A percentile compares a stretch with the other conserved stretches of the same genome.
Conservation (phyloP, 768 basidiomycete genomes). For the Leccinellum rugosiceps region DNA sequence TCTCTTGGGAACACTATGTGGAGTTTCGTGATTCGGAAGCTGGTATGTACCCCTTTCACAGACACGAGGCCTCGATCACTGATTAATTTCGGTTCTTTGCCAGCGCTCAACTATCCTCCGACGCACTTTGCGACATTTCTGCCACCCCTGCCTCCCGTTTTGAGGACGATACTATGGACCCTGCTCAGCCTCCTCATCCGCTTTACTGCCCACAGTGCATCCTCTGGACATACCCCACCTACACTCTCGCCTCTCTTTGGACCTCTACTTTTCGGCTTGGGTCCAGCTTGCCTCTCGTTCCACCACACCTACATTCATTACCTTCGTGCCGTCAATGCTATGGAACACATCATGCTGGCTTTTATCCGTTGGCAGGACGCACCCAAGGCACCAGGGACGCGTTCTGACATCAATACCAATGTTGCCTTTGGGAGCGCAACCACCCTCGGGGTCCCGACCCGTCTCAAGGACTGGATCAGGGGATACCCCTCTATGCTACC, state of each 20-base stretch:
- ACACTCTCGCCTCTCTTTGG: constrained; percentile 88
- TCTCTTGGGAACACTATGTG: constrained; percentile 82
- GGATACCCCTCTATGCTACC: constrained; percentile 84
- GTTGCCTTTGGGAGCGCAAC: constrained; percentile 47
- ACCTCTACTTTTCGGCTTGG: constrained; percentile 84
- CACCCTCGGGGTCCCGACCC: constrained; percentile 69
- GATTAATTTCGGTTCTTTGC: constrained; percentile 19
- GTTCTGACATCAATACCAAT: constrained; percentile 30
- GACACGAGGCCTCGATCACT: constrained; percentile 21
- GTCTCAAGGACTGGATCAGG: constrained; percentile 89
- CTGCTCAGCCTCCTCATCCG: constrained; percentile 79
- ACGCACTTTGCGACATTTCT: constrained; percentile 73
- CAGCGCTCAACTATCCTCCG: constrained; percentile 63
- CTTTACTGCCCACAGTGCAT: constrained; percentile 77
- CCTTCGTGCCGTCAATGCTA: constrained; percentile 78
- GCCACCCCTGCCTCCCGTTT: constrained; percentile 45
- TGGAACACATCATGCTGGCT: constrained; percentile 89
- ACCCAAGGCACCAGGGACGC: constrained; percentile 35
- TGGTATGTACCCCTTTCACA: constrained; percentile 47
- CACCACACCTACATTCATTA: constrained; percentile 64
- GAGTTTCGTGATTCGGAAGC: constrained; percentile 82
- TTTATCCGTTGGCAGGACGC: constrained; percentile 83
- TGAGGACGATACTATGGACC: constrained; percentile 61
- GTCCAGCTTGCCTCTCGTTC: constrained; percentile 48
- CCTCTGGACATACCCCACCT: constrained; percentile 88